Conservation (phyloP, 1,284 basidiomycete genomes). For the Pyrrhoderma noxium region DNA sequence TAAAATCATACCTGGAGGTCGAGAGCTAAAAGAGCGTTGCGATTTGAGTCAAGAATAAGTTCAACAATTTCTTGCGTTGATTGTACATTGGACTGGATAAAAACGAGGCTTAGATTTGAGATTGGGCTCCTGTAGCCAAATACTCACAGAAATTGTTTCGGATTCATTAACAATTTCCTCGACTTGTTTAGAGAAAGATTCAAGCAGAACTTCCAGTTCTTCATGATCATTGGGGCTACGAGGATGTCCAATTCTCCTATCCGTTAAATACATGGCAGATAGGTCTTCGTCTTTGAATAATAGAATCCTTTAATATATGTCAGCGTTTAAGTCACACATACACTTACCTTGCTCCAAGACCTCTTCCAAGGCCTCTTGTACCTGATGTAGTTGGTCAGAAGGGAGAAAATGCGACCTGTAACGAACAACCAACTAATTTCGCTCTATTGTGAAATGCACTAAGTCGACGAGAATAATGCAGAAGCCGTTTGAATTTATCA, state of each 20-base stretch:
- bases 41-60: conserved; percentile 92
- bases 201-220: conserved; percentile 87
- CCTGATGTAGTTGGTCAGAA: conserved; percentile 36
- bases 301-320: neutral
- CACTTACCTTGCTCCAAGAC: conserved; percentile 76
- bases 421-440: conserved; percentile 46
- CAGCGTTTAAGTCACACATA: conserved; percentile 7
- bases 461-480: conserved; percentile 85
- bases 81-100: conserved; percentile 76
- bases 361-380: conserved; percentile 87
- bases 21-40: conserved; percentile 86
- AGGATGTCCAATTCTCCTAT: conserved; percentile 55
- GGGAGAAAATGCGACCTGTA: conserved; percentile 3
- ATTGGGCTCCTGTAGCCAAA: neutral
- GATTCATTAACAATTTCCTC: conserved; percentile 94
- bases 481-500: conserved; percentile 82
- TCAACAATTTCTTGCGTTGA: conserved; percentile 98
- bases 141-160: conserved; percentile 73
- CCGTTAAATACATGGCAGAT: conserved; percentile 85
- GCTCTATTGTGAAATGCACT: conserved; percentile 86
- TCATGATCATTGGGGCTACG: conserved; percentile 76
- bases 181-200: conserved; percentile 92
- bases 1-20: conserved; percentile 67
- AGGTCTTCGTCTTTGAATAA: conserved; percentile 76
- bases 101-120: conserved; percentile 1